Evolutionary conservation across 1,284 basidiomycete species (phyloP), one percentile per base, ranked within the genome.

Genomic region (Boletus mariae): DNA sequence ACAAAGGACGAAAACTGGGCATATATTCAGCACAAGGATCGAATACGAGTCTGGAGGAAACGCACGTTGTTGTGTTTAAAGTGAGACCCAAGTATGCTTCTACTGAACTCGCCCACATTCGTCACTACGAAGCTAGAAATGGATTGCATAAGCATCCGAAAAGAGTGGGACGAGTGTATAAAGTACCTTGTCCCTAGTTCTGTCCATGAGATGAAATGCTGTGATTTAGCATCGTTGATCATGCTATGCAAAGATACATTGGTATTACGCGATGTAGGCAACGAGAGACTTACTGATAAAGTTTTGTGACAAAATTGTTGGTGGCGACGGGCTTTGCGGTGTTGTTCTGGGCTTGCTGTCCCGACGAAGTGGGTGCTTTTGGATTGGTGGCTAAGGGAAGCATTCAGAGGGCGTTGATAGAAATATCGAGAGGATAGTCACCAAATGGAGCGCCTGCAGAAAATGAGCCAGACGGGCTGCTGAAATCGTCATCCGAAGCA

Each of bases 1-100:
- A 94, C 90, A 68, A 94, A 94, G 63, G 86, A 90, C 26, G 89
- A 91, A 70, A 93, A 94, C 87, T 94, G 41, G n/a, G 48, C 40
- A 48, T 54, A 57, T 45, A 49, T 49, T 61, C 47, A 53, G 53
- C 50, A 51, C 29, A 31, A 25, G 50, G 13, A 44, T 40, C 9
- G 9, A 20, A 20, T 20, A 20, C 20, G 13, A 48, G 11, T 34
- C 17, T 53, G 40, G 43, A 29, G 20, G 28, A 52, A 49, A 73
- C 83, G 58, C 59, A 87, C 87, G 66, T 90, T 90, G 68, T 89
- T 89, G 69, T 90, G 88, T 67, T 90, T 90, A 72, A 91, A 90
- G 65, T 91, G 88, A 4, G 85, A 83, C 3, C 87, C 87, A 35
- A 91, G 75, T 61, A 91, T 90, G 62, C 80, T 87, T 55, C 87